Conservation (phyloP, 2,329 filamentous ascomycete species). For the Scedosporium minutisporum region DNA sequence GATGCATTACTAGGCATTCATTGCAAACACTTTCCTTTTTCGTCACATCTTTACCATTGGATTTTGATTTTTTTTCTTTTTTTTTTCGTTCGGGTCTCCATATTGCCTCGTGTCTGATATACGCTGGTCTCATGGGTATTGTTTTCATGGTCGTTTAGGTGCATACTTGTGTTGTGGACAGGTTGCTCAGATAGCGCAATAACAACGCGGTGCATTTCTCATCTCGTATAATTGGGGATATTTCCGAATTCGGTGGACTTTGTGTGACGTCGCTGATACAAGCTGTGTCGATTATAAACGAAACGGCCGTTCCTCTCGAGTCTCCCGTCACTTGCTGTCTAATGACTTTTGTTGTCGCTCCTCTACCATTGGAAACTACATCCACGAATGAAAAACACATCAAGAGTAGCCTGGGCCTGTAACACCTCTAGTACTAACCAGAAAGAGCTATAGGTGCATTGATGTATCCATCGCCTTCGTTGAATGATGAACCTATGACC, state of each 20-base stretch:
- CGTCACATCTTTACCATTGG: constrained; percentile 16
- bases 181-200: constrained; percentile 6
- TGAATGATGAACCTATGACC: too few relatives aligned
- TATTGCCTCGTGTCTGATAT: constrained; percentile 3
- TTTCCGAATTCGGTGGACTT: not conserved
- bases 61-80: constrained; percentile 15
- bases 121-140: constrained; percentile 6
- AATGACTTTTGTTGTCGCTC: too few relatives aligned
- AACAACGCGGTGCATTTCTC: constrained; percentile 1
- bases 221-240: not conserved
- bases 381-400: too few relatives aligned
- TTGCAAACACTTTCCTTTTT: constrained; percentile 15
- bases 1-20: not conserved
- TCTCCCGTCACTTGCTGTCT: too few relatives aligned
- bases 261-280: too few relatives aligned
- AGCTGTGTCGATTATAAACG: too few relatives aligned
- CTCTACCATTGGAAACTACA: too few relatives aligned
- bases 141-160: constrained; percentile 4
- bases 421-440: too few relatives aligned
- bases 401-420: too few relatives aligned
- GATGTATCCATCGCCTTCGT: too few relatives aligned
- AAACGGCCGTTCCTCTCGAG: too few relatives aligned
- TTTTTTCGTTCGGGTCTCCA: constrained; percentile 1
- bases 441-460: too few relatives aligned
- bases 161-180: constrained; percentile 3